Conservation (phyloP, 1,284 basidiomycete species). For the Pyrrhoderma noxium region DNA sequence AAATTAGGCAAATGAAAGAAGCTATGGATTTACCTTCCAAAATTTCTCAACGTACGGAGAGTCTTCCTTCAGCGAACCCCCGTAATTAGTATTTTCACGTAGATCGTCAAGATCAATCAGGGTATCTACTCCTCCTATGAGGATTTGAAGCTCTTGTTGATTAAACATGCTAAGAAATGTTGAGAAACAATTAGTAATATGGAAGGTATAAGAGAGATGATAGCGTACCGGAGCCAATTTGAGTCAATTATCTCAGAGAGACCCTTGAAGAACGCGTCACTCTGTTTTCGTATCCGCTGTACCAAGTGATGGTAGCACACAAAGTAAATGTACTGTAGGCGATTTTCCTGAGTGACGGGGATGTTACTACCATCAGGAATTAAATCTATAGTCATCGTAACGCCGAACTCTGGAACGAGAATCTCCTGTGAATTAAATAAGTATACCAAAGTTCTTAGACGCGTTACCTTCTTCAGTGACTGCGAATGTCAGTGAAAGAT, state of each 20-base stretch:
- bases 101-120: constrained; percentile 82
- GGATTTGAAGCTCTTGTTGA: constrained; percentile 82
- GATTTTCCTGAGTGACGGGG: constrained; percentile 84
- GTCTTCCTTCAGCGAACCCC: constrained; percentile 65
- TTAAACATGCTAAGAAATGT: constrained; percentile 78
- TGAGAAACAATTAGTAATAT: constrained; percentile 12
- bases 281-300: constrained; percentile 84
- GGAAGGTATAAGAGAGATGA: neutral
- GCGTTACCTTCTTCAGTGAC: constrained; percentile 75
- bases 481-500: constrained; percentile 90
- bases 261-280: constrained; percentile 79
- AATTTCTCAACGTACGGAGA: constrained; percentile 68
- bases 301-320: constrained; percentile 87
- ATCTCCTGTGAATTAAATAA: neutral
- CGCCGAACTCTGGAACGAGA: constrained; percentile 69
- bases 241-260: constrained; percentile 83
- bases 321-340: constrained; percentile 86
- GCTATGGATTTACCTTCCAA: constrained; percentile 51
- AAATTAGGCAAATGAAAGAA: neutral
- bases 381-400: constrained; percentile 73
- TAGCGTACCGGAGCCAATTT: constrained; percentile 74
- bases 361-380: constrained; percentile 80
- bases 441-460: neutral
- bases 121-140: constrained; percentile 78
- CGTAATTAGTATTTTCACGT: constrained; percentile 66